Base-by-base conservation (phyloP, 208 protist genomes). In the Leishmania mexicana region DNA sequence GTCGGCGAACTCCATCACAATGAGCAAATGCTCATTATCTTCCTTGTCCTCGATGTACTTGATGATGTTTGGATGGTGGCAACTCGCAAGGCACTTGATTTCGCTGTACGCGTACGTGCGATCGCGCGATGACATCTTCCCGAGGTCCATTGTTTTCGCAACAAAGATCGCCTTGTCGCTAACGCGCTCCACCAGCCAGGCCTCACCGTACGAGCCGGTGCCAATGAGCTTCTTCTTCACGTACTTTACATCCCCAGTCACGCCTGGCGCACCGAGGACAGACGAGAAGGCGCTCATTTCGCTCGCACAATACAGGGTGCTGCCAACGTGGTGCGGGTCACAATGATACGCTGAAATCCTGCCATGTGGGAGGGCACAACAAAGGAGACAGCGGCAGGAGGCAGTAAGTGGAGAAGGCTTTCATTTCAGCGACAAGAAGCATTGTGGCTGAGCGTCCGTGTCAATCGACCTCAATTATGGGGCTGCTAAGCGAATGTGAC, bases 1-100 rank as follows among this genome's bases (percentile, higher is more conserved):
- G 81, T 97, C 93, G 3, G 93, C 93, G 83, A 97, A 97, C 84
- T 97, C 92, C 93, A 97, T 97, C 51, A 95, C 89, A 83, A 97
- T 97, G 40, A 95, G 88, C 74, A 97, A 81, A 60, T 92, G 87
- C 47, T 96, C 93, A 71, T 92, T 90, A 47, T 96, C 92, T 51
- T 95, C 92, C 57, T 93, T 89, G 84, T 97, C 94, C 54, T 97
- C 94, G 73, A 96, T 86, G 83, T 92, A 97, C 65, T 89, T 87
- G 79, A 97, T 95, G 77, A 97, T 96, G 75, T 97, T 97, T 2
- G 94, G 93, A 78, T 97, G 94, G 73, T 92, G 71, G 77, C 92
- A 94, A 78, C 85, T 95, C 13, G 93, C 90, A 31, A 97, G 80
- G 74, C 94, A 97, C 76, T 95, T 96, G 68, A 97, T 97, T 76